phyloP scores from a whole-genome alignment of 2,329 filamentous ascomycete genomes.

The Stemphylium vesicarium region DNA sequence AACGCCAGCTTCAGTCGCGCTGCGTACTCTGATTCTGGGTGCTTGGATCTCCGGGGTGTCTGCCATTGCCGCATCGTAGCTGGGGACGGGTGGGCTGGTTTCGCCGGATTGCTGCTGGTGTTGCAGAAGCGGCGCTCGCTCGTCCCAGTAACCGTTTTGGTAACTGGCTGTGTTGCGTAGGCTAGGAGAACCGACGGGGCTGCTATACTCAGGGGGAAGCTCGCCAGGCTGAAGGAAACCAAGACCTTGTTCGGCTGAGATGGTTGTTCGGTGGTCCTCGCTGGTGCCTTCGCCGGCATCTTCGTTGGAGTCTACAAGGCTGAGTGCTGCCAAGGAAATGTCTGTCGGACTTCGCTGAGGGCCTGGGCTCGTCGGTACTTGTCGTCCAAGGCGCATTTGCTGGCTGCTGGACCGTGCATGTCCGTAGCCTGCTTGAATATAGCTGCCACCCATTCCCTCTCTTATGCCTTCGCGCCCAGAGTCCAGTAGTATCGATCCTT shows the following conservation, averaged over 20 bases:
- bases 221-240: slow-evolving; percentile 46
- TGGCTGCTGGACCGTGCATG: slow-evolving; percentile 79
- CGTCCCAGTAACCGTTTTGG: slow-evolving; percentile 54
- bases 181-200: slow-evolving; percentile 49
- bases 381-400: slow-evolving; percentile 72
- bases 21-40: slow-evolving; percentile 33
- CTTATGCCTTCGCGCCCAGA: slow-evolving; percentile 67
- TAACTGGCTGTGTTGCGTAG: slow-evolving; percentile 62
- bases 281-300: slow-evolving; percentile 78
- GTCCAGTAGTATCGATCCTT: slow-evolving; percentile 93
- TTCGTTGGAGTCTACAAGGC: slow-evolving; percentile 69
- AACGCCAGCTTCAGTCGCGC: slow-evolving; percentile 29
- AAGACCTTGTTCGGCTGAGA: slow-evolving; percentile 37
- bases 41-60: slow-evolving; percentile 55
- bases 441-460: slow-evolving; percentile 59
- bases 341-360: slow-evolving; percentile 91
- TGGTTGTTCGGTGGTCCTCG: slow-evolving; percentile 33
- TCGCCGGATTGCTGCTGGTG: slow-evolving; percentile 27
- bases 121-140: slow-evolving; percentile 56
- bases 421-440: slow-evolving; percentile 56
- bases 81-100: slow-evolving; percentile 73
- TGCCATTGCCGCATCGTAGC: slow-evolving; percentile 82
- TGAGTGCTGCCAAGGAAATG: slow-evolving; percentile 88
- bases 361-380: slow-evolving; percentile 80
- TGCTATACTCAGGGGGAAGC: slow-evolving; percentile 59